These are phyloP conservation scores for Plasmopara halstedii DNA, from an alignment of 352 stramenopile genomes.

Conservation along the genomic window DNA sequence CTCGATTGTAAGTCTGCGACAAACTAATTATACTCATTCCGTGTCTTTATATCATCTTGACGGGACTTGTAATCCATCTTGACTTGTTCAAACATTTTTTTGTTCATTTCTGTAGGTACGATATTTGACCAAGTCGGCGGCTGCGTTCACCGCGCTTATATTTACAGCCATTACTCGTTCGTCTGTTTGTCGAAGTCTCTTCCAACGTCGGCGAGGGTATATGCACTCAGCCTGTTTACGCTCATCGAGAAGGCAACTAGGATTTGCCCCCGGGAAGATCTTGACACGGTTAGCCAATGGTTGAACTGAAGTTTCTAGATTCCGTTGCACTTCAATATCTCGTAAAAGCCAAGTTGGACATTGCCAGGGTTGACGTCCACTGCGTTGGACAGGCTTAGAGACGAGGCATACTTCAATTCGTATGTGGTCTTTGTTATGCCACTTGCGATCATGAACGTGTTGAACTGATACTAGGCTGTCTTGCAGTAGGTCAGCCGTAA, in stretches of 20 bases:
- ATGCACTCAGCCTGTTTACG: slow-evolving; percentile 10
- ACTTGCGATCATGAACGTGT: slow-evolving; percentile 6
- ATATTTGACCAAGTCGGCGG: neutral
- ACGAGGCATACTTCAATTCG: too few relatives aligned
- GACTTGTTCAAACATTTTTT: neutral
- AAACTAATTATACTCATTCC: slow-evolving; percentile 11
- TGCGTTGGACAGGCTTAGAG: too few relatives aligned
- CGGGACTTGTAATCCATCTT: neutral
- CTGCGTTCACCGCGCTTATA: slow-evolving; percentile 1
- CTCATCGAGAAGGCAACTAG: slow-evolving; percentile 6
- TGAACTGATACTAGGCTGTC: slow-evolving; percentile 2
- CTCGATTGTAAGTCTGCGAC: slow-evolving; percentile 5
- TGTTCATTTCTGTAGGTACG: neutral
- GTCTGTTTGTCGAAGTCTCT: slow-evolving; percentile 1
- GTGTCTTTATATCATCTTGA: neutral
- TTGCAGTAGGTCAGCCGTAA: slow-evolving; percentile 7
- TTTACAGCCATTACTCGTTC: neutral
- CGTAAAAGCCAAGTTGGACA: slow-evolving; percentile 2
- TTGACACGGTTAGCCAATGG: neutral
- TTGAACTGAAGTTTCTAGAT: neutral
- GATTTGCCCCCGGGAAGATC: slow-evolving; percentile 4
- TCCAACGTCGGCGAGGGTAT: neutral
- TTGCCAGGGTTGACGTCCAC: neutral
- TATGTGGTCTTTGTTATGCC: slow-evolving; percentile 10
- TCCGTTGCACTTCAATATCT: neutral